These are phyloP conservation scores for Astragalus glycyphyllos DNA, from an alignment of 306 rosid species.

Conservation along the genomic window DNA sequence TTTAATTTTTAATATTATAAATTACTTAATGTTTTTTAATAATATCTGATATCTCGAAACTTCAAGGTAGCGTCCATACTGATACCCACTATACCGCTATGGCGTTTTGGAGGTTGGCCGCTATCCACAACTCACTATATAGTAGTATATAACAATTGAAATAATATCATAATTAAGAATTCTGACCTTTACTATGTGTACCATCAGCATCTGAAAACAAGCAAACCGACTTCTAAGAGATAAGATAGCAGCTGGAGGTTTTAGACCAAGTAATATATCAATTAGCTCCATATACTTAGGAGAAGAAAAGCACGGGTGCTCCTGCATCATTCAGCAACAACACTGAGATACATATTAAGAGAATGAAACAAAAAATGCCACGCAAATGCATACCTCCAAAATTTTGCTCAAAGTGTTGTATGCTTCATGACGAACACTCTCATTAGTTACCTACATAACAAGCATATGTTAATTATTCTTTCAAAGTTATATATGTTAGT, in stretches of 20 bases:
- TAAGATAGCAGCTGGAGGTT: conserved; percentile 60
- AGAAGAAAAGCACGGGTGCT: conserved; percentile 63
- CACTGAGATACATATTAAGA: conserved; percentile 29
- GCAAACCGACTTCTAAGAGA: conserved; percentile 73
- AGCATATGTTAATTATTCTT: conserved; percentile 6
- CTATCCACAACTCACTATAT: not conserved
- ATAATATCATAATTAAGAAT: conserved; percentile 27
- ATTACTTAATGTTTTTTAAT: too few species aligned
- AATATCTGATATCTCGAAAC: too few species aligned
- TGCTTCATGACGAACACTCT: conserved; percentile 59
- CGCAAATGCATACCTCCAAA: conserved; percentile 63
- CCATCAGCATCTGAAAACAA: conserved; percentile 68
- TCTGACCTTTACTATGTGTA: conserved; percentile 77
- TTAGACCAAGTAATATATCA: conserved; percentile 64
- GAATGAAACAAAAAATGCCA: conserved; percentile 16
- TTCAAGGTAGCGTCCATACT: too few species aligned
- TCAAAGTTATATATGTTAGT: conserved; percentile 30
- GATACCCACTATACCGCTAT: too few species aligned
- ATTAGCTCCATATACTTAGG: conserved; percentile 62
- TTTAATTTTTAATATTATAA: too few species aligned
- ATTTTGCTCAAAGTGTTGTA: conserved; percentile 76
- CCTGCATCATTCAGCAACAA: conserved; percentile 65
- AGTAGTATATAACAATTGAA: not conserved
- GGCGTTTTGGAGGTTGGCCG: too few species aligned
- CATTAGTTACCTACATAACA: conserved; percentile 60